phyloP scores from a whole-genome alignment of 306 rosid species.

The Fragaria nilgerrensis region DNA sequence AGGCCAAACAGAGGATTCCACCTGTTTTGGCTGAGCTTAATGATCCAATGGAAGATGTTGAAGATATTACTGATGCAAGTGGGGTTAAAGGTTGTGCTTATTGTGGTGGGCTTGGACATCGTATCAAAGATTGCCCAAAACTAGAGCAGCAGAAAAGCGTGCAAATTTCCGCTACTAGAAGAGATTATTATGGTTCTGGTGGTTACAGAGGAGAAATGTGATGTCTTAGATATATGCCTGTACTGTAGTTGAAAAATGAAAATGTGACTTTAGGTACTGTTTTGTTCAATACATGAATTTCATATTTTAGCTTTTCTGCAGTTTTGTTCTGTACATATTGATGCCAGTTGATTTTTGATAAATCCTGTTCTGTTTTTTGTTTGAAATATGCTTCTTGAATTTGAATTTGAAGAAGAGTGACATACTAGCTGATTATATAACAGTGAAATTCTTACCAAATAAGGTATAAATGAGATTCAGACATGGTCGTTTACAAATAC shows the following conservation, averaged over 20 bases:
- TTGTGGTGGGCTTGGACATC: slow-evolving; percentile 98
- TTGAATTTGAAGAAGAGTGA: not conserved
- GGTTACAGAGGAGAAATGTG: slow-evolving; percentile 89
- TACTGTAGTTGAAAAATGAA: not conserved
- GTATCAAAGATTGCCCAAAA: slow-evolving; percentile 80
- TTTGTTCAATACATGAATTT: not conserved
- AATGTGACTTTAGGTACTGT: not conserved
- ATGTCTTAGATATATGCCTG: slow-evolving; percentile 11
- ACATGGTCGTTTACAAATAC: not conserved
- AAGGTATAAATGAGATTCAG: not conserved
- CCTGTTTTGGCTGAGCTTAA: slow-evolving; percentile 85
- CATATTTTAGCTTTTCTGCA: not conserved
- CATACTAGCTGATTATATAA: not conserved
- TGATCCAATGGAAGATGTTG: slow-evolving; percentile 87
- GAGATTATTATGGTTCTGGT: slow-evolving; percentile 89
- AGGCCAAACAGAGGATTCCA: slow-evolving; percentile 96
- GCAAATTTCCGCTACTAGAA: slow-evolving; percentile 72
- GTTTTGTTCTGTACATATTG: not conserved
- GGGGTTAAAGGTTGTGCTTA: slow-evolving; percentile 91
- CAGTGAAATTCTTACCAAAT: not conserved
- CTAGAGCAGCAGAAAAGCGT: slow-evolving; percentile 83
- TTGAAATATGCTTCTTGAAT: not conserved
- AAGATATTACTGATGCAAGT: slow-evolving; percentile 62
- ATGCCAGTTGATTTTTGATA: not conserved
- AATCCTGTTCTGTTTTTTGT: not conserved